These are phyloP conservation scores for Eucalyptus virginea DNA, from an alignment of 345 rosid species.

Conservation along the genomic window DNA sequence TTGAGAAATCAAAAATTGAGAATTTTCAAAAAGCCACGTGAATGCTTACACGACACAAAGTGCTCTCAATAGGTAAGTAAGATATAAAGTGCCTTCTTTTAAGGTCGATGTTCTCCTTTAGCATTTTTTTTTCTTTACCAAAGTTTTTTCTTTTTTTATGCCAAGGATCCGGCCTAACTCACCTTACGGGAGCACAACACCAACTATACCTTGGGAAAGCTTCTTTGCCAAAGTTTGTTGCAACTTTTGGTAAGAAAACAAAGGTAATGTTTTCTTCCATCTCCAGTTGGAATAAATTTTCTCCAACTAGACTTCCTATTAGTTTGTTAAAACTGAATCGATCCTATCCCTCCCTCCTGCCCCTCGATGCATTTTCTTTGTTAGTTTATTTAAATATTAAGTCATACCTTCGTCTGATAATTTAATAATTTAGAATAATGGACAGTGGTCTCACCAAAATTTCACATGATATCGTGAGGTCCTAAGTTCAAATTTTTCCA, in stretches of 20 bases:
- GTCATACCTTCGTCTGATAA: not conserved
- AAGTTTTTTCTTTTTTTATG: not conserved
- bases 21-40: not conserved
- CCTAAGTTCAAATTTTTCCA: not conserved
- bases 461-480: not conserved
- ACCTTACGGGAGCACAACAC: fast-evolving
- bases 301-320: not conserved
- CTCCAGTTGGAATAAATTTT: not conserved
- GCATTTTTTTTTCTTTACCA: not conserved
- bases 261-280: not conserved
- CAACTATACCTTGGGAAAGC: fast-evolving
- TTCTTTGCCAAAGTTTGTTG: not conserved
- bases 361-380: not conserved
- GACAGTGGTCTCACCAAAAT: not conserved
- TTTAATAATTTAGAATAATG: too few species aligned
- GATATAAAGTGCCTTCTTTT: not conserved
- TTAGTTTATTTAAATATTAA: not conserved
- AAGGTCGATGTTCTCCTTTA: not conserved
- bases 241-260: not conserved
- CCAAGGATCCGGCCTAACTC: too few species aligned
- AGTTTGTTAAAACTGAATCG: not conserved
- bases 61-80: not conserved
- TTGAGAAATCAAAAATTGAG: not conserved
- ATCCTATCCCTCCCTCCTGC: not conserved
- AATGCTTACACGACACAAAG: not conserved